Percentiles rank a stretch among this genome's conserved stretches.
phyloP scores from a whole-genome alignment of 1,139 yeast genomes.

The Magnusiomyces tetraspermus region DNA sequence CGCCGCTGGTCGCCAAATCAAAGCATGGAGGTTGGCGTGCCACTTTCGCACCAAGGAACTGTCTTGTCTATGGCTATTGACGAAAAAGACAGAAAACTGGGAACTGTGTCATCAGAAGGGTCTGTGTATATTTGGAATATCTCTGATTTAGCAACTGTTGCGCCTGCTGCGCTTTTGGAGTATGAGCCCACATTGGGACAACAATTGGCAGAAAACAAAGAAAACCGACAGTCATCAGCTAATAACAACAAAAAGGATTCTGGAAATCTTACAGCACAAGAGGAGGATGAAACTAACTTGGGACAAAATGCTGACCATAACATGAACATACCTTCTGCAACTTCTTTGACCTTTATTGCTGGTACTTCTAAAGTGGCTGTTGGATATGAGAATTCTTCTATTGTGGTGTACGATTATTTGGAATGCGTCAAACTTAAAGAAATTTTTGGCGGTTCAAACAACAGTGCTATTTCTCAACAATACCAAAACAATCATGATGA shows the following conservation, averaged over 20 bases:
- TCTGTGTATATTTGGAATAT: slow-evolving; percentile 19
- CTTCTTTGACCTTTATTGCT: slow-evolving; percentile 14
- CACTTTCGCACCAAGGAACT: slow-evolving; percentile 20
- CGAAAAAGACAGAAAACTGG: slow-evolving; percentile 19
- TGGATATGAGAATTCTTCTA: slow-evolving; percentile 23
- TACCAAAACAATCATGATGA: not conserved
- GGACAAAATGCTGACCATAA: not conserved
- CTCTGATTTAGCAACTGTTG: not conserved
- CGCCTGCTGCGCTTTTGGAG: not conserved
- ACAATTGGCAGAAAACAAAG: not conserved
- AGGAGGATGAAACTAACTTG: slow-evolving; percentile 8
- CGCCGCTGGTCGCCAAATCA: slow-evolving; percentile 16
- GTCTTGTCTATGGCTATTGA: slow-evolving; percentile 20
- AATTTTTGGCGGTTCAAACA: not conserved
- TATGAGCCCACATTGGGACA: not conserved
- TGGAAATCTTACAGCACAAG: not conserved
- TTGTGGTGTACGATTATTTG: slow-evolving; percentile 24
- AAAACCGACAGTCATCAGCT: not conserved
- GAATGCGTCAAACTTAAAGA: slow-evolving; percentile 20
- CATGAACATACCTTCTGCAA: slow-evolving; percentile 5
- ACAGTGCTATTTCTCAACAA: no score
- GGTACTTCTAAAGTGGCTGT: slow-evolving; percentile 19
- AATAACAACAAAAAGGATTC: not conserved
- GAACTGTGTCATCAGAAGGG: slow-evolving; percentile 26
- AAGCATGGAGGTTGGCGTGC: not conserved